Evolutionary conservation across 805 yeast genomes (phyloP).

Genomic region (Hagleromyces aurorensis): DNA sequence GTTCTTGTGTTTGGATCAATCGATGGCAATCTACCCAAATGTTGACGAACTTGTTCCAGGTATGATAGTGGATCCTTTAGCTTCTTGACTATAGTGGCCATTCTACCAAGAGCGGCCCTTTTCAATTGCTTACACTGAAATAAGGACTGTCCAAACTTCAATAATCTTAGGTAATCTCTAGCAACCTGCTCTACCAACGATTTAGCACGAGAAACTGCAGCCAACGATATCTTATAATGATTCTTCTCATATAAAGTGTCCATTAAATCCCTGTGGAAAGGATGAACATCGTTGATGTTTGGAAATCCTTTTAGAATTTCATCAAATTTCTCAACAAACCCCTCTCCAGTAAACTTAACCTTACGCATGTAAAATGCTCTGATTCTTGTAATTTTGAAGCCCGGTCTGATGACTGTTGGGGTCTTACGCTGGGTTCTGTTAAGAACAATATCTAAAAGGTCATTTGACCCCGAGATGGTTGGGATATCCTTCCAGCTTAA

Average conservation of each 20-base stretch:
- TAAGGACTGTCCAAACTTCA: slow-evolving; percentile 94
- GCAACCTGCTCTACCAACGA: slow-evolving; percentile 91
- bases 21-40: slow-evolving; percentile 94
- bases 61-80: slow-evolving; percentile 89
- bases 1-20: slow-evolving; percentile 99
- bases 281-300: slow-evolving; percentile 93
- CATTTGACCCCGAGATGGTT: slow-evolving; percentile 85
- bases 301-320: slow-evolving; percentile 88
- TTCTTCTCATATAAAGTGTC: slow-evolving; percentile 97
- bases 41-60: slow-evolving; percentile 98
- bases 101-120: slow-evolving; percentile 98
- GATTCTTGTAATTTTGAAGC: slow-evolving; percentile 92
- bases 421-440: slow-evolving; percentile 98
- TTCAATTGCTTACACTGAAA: slow-evolving; percentile 98
- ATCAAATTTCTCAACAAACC: slow-evolving; percentile 85
- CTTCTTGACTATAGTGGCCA: slow-evolving; percentile 97
- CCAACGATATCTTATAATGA: slow-evolving; percentile 93
- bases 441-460: slow-evolving; percentile 90
- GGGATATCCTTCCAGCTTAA: slow-evolving; percentile 98
- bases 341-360: slow-evolving; percentile 93
- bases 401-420: slow-evolving; percentile 97
- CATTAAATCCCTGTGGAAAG: slow-evolving; percentile 96
- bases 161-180: slow-evolving; percentile 86
- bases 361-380: slow-evolving; percentile 97
- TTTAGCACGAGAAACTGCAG: slow-evolving; percentile 90